Evolutionary conservation across 176 grass and related monocot species (phyloP).

Genomic region (Otatea glauca): DNA sequence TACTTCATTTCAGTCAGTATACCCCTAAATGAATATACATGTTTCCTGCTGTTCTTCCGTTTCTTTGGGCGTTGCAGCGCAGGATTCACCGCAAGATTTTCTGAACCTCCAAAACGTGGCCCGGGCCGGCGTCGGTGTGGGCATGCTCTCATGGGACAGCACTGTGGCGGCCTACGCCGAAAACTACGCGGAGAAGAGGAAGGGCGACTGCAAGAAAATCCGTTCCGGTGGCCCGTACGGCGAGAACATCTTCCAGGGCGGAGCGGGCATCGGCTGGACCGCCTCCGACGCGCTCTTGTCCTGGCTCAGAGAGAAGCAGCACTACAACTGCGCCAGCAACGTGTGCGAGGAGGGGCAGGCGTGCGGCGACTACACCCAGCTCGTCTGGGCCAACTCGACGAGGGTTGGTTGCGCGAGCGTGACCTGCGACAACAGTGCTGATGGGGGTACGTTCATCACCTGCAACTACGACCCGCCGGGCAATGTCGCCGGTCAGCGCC

Average conservation of each 20-base stretch:
- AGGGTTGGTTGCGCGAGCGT: slow-evolving; percentile 52
- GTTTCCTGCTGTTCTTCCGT: no score
- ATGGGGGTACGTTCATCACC: slow-evolving; percentile 37
- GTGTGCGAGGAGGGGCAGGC: background rate
- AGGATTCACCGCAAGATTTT: slow-evolving; percentile 27
- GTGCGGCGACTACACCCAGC: slow-evolving; percentile 66
- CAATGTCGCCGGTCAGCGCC: slow-evolving; percentile 44
- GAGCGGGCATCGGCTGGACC: slow-evolving; percentile 25
- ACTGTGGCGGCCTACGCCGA: slow-evolving; percentile 44
- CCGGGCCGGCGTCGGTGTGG: slow-evolving; percentile 28
- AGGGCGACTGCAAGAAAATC: slow-evolving; percentile 43
- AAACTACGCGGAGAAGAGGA: slow-evolving; percentile 43
- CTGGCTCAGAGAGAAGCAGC: slow-evolving; percentile 44
- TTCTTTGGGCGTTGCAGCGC: background rate
- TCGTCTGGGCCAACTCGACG: slow-evolving; percentile 52
- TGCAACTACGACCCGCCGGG: slow-evolving; percentile 62
- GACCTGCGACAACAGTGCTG: background rate
- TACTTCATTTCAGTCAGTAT: no score
- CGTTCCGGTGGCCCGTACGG: slow-evolving; percentile 52
- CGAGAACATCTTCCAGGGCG: slow-evolving; percentile 67
- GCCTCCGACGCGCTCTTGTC: slow-evolving; percentile 41
- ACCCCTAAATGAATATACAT: no score
- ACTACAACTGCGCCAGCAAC: slow-evolving; percentile 54
- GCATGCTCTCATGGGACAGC: slow-evolving; percentile 49
- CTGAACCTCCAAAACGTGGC: slow-evolving; percentile 50